These are phyloP conservation scores for Linnemannia zychae DNA, from an alignment of 192 early-diverging fungal species.

Conservation along the genomic window DNA sequence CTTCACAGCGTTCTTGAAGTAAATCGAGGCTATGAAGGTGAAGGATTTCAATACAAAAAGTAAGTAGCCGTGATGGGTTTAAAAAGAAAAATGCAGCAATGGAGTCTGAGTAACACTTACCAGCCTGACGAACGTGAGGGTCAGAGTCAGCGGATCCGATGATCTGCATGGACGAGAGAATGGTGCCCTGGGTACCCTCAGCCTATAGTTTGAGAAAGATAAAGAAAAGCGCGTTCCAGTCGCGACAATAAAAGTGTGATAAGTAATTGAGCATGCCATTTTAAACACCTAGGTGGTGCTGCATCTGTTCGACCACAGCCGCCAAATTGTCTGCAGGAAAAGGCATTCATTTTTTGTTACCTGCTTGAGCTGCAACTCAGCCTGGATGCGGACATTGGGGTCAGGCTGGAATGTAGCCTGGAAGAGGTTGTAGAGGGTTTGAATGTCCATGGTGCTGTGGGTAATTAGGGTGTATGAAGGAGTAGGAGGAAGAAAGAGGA, in stretches of 20 bases:
- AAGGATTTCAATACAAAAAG: background rate
- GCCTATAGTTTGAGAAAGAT: slow-evolving; percentile 16
- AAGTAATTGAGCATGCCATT: background rate
- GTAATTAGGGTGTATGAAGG: background rate
- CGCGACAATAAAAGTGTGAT: background rate
- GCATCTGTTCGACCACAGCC: background rate
- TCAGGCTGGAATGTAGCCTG: slow-evolving; percentile 85
- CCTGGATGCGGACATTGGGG: slow-evolving; percentile 82
- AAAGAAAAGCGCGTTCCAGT: background rate
- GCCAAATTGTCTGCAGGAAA: background rate
- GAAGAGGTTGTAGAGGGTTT: slow-evolving; percentile 76
- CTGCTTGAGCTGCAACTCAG: slow-evolving; percentile 85
- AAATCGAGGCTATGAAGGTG: slow-evolving; percentile 33
- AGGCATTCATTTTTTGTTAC: slow-evolving; percentile 30
- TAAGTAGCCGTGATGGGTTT: background rate
- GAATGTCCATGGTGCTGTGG: slow-evolving; percentile 66
- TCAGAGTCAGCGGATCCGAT: slow-evolving; percentile 67
- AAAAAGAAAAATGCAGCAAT: background rate
- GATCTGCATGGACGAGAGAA: slow-evolving; percentile 61
- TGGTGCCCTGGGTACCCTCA: slow-evolving; percentile 46
- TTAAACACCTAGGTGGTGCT: background rate
- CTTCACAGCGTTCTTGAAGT: slow-evolving; percentile 52
- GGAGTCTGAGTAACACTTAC: slow-evolving; percentile 35
- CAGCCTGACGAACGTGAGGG: slow-evolving; percentile 68
- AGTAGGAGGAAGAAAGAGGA: background rate